Evolutionary conservation across 116 monocot species (phyloP), one percentile per base, ranked within the genome.

Genomic region (Phalaenopsis hybrid): DNA sequence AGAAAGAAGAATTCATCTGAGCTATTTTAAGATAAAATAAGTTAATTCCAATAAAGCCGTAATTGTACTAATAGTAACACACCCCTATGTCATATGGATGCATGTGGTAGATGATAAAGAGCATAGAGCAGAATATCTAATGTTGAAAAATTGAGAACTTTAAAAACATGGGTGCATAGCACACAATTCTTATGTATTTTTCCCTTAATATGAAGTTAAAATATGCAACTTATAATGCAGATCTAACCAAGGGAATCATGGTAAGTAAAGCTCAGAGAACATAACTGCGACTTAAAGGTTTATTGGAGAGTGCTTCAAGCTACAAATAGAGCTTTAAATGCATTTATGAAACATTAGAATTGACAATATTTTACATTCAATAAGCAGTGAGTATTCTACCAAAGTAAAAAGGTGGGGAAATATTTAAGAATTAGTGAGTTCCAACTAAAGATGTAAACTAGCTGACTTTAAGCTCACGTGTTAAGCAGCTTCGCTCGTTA

Each of bases 21-120:
- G 28, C 8, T 68, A 18, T 33, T 8, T 33, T 69, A 33, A 4
- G n/a, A 31, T 28, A 69, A 34, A 69, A 69, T 17, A 31, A 69
- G 31, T 69, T 69, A 7, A 25, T 31, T 17, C 69, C 8, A 69
- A 10, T 69, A 33, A n/a, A 69, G 69, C n/a, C 25, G n/a, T 31
- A 69, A 69, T 69, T 69, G 9, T 69, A 69, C 33, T 69, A 69
- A 28, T 33, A 69, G 69, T n/a, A n/a, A n/a, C 61, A 61, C 18
- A 17, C 8, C 49, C 49, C 21, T 61, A n/a, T 61, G n/a, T 61
- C 17, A 61, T n/a, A 61, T n/a, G 21, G 21, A 61, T 61, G 49
- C 49, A 49, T 49, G 61, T 61, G 61, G 18, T 17, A 61, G 61
- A 61, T 8, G 20, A 69, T 4, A 69, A 69, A 69, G 69, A 13